phyloP scores from a whole-genome alignment of 345 rosid species.

The Microcos paniculata region DNA sequence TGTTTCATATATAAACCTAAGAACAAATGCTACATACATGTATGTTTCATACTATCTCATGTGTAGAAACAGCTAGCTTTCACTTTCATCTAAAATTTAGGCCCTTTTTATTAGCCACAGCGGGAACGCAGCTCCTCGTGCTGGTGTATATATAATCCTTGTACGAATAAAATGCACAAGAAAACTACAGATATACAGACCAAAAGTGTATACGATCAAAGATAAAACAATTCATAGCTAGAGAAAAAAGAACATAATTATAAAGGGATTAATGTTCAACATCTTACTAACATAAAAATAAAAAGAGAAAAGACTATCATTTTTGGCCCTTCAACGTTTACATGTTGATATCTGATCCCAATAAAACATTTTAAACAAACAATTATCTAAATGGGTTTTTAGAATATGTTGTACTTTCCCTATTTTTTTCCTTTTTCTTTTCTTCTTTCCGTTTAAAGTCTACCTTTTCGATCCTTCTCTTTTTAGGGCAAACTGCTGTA shows the following conservation, averaged over 20 bases:
- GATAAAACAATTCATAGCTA: slow-evolving; percentile 9
- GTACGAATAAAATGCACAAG: slow-evolving; percentile 10
- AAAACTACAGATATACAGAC: neutral
- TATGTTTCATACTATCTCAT: neutral
- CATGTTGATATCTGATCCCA: slow-evolving; percentile 28
- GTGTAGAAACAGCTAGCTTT: neutral
- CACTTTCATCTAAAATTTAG: slow-evolving; percentile 17
- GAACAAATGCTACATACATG: neutral
- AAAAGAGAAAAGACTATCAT: slow-evolving; percentile 12
- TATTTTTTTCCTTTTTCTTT: neutral
- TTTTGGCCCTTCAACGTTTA: slow-evolving; percentile 20
- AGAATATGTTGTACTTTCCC: slow-evolving; percentile 4
- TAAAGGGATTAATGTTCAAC: slow-evolving; percentile 22
- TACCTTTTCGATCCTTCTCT: slow-evolving; percentile 24
- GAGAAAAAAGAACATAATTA: neutral
- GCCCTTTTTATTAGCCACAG: slow-evolving; percentile 11
- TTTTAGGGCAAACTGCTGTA: slow-evolving; percentile 48
- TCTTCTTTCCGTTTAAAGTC: neutral
- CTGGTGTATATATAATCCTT: slow-evolving; percentile 18
- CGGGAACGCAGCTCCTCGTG: slow-evolving; percentile 9
- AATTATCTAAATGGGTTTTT: slow-evolving; percentile 29
- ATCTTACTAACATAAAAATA: slow-evolving; percentile 16
- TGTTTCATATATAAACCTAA: neutral
- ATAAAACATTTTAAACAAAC: slow-evolving; percentile 25
- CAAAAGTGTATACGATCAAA: neutral